Conservation (phyloP, 108 stramenopile genomes). For the Hondaea fermentalgiana region DNA sequence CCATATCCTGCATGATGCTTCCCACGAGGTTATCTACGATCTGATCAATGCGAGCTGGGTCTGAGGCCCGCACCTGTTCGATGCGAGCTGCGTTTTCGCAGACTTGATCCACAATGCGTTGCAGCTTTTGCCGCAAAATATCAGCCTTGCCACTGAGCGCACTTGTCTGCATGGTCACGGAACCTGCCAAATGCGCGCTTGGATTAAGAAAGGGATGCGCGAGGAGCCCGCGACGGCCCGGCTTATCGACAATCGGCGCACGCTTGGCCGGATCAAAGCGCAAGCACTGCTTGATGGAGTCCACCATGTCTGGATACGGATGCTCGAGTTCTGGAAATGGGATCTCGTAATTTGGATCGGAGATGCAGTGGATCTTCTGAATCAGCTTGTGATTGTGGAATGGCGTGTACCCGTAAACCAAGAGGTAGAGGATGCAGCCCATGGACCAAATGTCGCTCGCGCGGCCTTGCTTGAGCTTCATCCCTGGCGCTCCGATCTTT, state of each 20-base stretch:
- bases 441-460: conserved; percentile 78
- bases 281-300: conserved; percentile 6
- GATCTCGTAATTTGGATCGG: conserved; percentile 71
- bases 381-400: conserved; percentile 84
- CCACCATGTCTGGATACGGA: not conserved
- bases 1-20: not conserved
- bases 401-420: conserved; percentile 83
- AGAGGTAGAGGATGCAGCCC: conserved; percentile 95
- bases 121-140: not conserved
- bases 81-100: not conserved
- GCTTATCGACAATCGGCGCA: not conserved
- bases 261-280: conserved; percentile 6
- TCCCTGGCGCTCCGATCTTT: conserved; percentile 32
- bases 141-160: not conserved
- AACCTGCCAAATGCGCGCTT: not conserved
- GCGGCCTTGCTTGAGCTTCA: conserved; percentile 40
- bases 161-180: not conserved
- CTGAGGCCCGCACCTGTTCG: not conserved
- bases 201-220: not conserved
- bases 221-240: not conserved
- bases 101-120: not conserved
- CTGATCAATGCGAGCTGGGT: not conserved
- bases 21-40: not conserved
- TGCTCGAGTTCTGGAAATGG: conserved; percentile 40
- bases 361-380: conserved; percentile 87